Conservation (phyloP, 352 stramenopile species). For the Albugo candida region DNA sequence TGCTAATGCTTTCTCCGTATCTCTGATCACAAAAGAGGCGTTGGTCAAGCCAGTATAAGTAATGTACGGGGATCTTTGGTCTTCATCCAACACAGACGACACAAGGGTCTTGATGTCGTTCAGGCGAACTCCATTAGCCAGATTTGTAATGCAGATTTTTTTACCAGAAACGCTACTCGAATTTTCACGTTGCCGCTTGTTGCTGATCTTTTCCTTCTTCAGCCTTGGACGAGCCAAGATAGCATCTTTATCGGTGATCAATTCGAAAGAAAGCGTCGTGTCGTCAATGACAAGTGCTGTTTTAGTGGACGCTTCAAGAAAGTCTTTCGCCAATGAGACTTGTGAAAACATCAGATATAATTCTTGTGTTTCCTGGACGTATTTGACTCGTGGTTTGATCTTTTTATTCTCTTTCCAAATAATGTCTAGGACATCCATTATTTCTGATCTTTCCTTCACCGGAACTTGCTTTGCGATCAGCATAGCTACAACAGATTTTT, state of each 20-base stretch:
- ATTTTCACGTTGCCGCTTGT: constrained; percentile 44
- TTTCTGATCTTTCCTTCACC: constrained; percentile 40
- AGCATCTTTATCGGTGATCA: constrained; percentile 47
- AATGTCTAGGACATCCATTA: constrained; percentile 43
- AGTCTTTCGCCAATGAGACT: constrained; percentile 36
- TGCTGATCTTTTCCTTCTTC: constrained; percentile 16
- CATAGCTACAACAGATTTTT: constrained; percentile 66
- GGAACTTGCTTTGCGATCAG: constrained; percentile 69
- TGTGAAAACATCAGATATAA: constrained; percentile 71
- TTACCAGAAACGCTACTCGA: background rate
- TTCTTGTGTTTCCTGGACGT: constrained; percentile 35
- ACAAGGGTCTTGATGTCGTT: constrained; percentile 76
- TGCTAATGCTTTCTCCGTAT: constrained; percentile 17
- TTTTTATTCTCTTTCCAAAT: constrained; percentile 48
- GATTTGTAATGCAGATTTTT: constrained; percentile 63
- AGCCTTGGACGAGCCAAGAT: constrained; percentile 51
- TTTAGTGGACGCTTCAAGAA: constrained; percentile 21
- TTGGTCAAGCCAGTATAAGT: constrained; percentile 62
- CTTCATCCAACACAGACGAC: constrained; percentile 23
- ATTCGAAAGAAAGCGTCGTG: constrained; percentile 42
- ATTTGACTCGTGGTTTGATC: constrained; percentile 49
- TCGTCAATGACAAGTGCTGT: constrained; percentile 34
- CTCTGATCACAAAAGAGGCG: constrained; percentile 46
- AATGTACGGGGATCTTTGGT: constrained; percentile 40
- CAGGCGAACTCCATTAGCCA: constrained; percentile 40